Conservation (phyloP, 2,329 filamentous ascomycete species). For the Lithohypha guttulata region DNA sequence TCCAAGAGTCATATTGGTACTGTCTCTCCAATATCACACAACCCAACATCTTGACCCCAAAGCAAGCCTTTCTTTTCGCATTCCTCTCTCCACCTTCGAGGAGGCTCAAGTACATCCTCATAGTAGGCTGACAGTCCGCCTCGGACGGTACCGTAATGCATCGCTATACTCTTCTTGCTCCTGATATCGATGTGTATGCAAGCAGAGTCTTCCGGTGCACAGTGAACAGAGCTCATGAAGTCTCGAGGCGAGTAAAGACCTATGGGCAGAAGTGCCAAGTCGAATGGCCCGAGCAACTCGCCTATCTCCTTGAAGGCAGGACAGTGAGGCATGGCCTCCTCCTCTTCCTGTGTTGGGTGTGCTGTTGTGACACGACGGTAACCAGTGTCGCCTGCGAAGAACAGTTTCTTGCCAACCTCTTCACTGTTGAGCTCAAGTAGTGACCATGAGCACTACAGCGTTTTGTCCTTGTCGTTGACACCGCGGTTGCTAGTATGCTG, state of each 20-base stretch:
- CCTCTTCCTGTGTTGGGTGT: slow-evolving; percentile 22
- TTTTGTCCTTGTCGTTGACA: slow-evolving; percentile 30
- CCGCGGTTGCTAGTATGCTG: slow-evolving; percentile 39
- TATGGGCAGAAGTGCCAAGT: slow-evolving; percentile 40
- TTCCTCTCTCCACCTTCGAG: slow-evolving; percentile 34
- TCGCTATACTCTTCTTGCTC: slow-evolving; percentile 39
- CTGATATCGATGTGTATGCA: slow-evolving; percentile 38
- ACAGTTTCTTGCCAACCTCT: slow-evolving; percentile 12
- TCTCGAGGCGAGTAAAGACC: slow-evolving; percentile 37
- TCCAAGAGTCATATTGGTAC: slow-evolving; percentile 25
- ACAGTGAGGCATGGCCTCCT: slow-evolving; percentile 32
- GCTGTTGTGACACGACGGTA: slow-evolving; percentile 30
- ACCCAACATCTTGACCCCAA: slow-evolving; percentile 28
- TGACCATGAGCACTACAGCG: slow-evolving; percentile 41
- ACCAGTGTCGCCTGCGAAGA: slow-evolving; percentile 41
- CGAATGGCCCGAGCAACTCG: slow-evolving; percentile 36
- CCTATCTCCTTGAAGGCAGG: slow-evolving; percentile 41
- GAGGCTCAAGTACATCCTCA: slow-evolving; percentile 41
- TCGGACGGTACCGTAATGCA: slow-evolving; percentile 42
- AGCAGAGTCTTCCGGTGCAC: slow-evolving; percentile 38
- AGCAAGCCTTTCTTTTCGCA: slow-evolving; percentile 34
- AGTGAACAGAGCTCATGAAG: slow-evolving; percentile 37
- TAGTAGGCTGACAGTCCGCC: slow-evolving; percentile 36
- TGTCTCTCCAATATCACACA: slow-evolving; percentile 40
- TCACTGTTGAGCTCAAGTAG: slow-evolving; percentile 23